phyloP scores from a whole-genome alignment of 2,329 filamentous ascomycete genomes.

The Stagonosporopsis chrysanthemi region DNA sequence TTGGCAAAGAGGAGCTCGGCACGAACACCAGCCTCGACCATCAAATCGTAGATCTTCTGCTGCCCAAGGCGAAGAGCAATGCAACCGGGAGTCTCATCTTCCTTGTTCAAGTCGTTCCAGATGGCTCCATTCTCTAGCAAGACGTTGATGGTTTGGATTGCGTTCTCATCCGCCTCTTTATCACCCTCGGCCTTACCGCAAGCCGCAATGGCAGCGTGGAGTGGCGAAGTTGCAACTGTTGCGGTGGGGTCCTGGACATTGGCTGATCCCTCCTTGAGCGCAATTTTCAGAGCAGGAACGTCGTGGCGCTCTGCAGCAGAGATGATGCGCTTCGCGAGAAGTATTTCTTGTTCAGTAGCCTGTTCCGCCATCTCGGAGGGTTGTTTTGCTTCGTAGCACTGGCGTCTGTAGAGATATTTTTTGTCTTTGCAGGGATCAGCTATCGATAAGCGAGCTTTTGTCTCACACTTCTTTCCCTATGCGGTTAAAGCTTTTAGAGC shows the following conservation, averaged over 20 bases:
- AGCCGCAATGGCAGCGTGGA: slow-evolving; percentile 45
- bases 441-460: slow-evolving; percentile 26
- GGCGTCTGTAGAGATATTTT: slow-evolving; percentile 9
- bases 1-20: slow-evolving; percentile 47
- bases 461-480: background rate
- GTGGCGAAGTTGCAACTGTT: slow-evolving; percentile 43
- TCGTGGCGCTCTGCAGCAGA: slow-evolving; percentile 48
- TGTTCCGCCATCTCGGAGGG: slow-evolving; percentile 37
- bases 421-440: slow-evolving; percentile 18
- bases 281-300: slow-evolving; percentile 41
- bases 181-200: slow-evolving; percentile 42
- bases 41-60: slow-evolving; percentile 46
- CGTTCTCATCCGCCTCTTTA: slow-evolving; percentile 39
- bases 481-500: background rate
- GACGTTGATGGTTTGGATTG: slow-evolving; percentile 40
- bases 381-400: slow-evolving; percentile 4
- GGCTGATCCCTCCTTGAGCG: slow-evolving; percentile 48
- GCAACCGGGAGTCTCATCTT: slow-evolving; percentile 50
- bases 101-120: slow-evolving; percentile 50
- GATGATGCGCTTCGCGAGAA: slow-evolving; percentile 49
- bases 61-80: slow-evolving; percentile 45
- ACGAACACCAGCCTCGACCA: slow-evolving; percentile 48
- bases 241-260: slow-evolving; percentile 49
- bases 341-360: slow-evolving; percentile 47
- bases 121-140: slow-evolving; percentile 49